These are phyloP conservation scores for Stachybotrys elegans DNA, from an alignment of 2,329 filamentous ascomycete genomes.

Conservation along the genomic window DNA sequence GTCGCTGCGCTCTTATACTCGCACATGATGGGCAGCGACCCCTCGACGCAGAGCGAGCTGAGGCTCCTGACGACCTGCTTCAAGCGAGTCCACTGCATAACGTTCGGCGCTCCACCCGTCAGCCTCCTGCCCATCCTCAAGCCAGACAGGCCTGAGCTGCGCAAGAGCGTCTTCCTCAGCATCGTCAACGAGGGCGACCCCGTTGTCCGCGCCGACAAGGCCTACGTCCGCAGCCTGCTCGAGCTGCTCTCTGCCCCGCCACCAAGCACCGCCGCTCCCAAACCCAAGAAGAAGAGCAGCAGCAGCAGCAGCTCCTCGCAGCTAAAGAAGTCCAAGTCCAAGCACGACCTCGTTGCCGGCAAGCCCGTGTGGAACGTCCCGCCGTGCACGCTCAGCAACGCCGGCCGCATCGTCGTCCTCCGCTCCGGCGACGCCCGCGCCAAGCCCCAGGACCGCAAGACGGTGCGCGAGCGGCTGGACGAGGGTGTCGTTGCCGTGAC, in stretches of 20 bases:
- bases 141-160: conserved; percentile 41
- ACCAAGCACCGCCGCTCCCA: conserved; percentile 25
- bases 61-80: conserved; percentile 65
- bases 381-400: conserved; percentile 60
- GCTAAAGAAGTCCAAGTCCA: conserved; percentile 6
- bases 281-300: conserved; percentile 5
- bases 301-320: conserved; percentile 1
- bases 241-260: conserved; percentile 62
- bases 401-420: conserved; percentile 64
- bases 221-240: conserved; percentile 67
- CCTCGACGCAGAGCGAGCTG: conserved; percentile 59
- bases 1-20: conserved; percentile 74
- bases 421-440: conserved; percentile 40
- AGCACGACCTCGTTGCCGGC: conserved; percentile 14
- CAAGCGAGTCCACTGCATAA: conserved; percentile 76
- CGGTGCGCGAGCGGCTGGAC: conserved; percentile 42
- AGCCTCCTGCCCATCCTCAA: conserved; percentile 64
- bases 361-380: conserved; percentile 60
- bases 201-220: conserved; percentile 69
- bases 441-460: conserved; percentile 37
- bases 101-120: conserved; percentile 78
- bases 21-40: conserved; percentile 67
- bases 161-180: conserved; percentile 69
- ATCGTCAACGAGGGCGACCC: conserved; percentile 88
- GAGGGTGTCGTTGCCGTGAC: conserved; percentile 65